Percentiles rank a stretch among this genome's conserved stretches.
phyloP scores from a whole-genome alignment of 176 grass and related monocot species.

The Cocos nucifera region DNA sequence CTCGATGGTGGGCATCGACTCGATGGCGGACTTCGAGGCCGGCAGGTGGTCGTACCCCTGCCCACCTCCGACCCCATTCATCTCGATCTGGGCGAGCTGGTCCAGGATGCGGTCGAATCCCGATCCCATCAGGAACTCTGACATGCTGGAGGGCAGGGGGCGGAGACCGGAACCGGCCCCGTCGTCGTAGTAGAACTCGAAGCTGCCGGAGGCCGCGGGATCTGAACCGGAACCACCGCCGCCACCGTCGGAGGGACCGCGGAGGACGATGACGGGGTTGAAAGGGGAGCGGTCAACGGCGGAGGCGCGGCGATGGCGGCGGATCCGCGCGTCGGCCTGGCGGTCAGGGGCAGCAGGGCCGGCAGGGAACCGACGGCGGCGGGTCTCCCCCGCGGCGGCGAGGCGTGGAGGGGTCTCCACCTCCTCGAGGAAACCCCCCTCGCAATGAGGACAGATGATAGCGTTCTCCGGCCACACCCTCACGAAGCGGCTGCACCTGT shows the following conservation, averaged over 20 bases:
- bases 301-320: conserved; percentile 29
- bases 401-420: conserved; percentile 18
- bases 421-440: conserved; percentile 94
- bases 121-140: conserved; percentile 91
- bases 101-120: conserved; percentile 83
- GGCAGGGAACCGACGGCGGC: neutral
- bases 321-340: conserved; percentile 20
- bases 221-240: neutral
- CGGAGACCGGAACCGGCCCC: conserved; percentile 72
- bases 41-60: conserved; percentile 26
- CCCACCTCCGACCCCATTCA: conserved; percentile 13
- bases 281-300: conserved; percentile 48
- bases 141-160: conserved; percentile 81
- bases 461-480: conserved; percentile 21
- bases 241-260: conserved; percentile 13
- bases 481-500: conserved; percentile 85
- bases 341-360: neutral
- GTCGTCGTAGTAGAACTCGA: conserved; percentile 96
- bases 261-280: conserved; percentile 87
- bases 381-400: neutral
- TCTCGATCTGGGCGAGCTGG: conserved; percentile 87
- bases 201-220: conserved; percentile 26
- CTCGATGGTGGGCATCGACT: conserved; percentile 68
- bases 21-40: conserved; percentile 80
- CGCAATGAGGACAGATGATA: conserved; percentile 64